Evolutionary conservation across 2,329 filamentous ascomycete genomes (phyloP), one percentile per base, ranked within the genome.

Genomic region (Cordyceps cateniannulata): DNA sequence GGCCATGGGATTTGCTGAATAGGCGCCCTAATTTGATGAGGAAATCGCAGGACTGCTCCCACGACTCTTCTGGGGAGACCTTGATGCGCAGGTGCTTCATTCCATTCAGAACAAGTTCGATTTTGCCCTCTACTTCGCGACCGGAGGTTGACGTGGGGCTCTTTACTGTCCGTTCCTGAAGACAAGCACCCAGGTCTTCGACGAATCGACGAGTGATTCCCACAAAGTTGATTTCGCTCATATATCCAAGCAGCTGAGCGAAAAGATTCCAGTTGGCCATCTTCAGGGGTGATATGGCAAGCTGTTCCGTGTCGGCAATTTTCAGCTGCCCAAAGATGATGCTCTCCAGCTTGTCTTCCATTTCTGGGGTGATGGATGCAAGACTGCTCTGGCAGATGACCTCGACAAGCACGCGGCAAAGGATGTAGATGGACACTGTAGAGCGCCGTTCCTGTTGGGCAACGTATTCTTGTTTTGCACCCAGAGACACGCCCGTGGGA

Each of bases 271-370:
- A 99, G 69, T 99, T 99, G 16, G 95, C 90, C 74, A 95, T 86
- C 65, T 92, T 91, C 25, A 98, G 79, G 0, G 90, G 87, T 0
- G 92, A 96, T 9, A 87, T 80, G 63, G 86, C 79, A 3, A 93
- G 78, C 68, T 93, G 86, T 8, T 96, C 91, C 0, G 90, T 86
- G 63, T 98, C 93, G 8, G 92, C 89, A 50, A 88, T 89, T 69
- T 93, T 96, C 10, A 99, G 81, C 72, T 98, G 95, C n/a, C 88
- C 88, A 72, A 98, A 99, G 59, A 99, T 96, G 63, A 99, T 96
- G 64, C 88, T 91, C 71, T 98, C 93, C 5, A 99, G 80, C 66
- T 96, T 93, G 63, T 95, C 91, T 63, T 96, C 93, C 85, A 97
- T 96, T 66, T 97, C 93, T 1, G 86, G 80, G 6, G 90, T 96